These are phyloP conservation scores for Vaccinium macrocarpon DNA, from an alignment of 148 eudicot genomes.

Conservation along the genomic window DNA sequence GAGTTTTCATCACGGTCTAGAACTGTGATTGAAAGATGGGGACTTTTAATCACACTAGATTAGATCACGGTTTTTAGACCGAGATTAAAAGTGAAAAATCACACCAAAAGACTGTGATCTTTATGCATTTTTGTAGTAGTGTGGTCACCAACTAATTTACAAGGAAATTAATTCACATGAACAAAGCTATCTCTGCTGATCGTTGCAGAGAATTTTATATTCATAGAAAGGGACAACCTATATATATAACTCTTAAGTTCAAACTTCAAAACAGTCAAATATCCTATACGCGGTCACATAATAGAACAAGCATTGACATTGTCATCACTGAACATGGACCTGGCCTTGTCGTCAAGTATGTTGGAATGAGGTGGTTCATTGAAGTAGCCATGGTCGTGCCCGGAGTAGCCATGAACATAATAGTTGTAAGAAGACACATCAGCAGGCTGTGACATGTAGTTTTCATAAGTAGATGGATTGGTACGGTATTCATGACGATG, in stretches of 20 bases:
- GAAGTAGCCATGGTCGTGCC: slow-evolving; percentile 30
- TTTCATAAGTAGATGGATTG: background rate
- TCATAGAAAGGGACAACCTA: background rate
- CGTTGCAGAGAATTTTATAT: background rate
- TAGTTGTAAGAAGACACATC: slow-evolving; percentile 42
- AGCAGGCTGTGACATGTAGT: slow-evolving; percentile 25
- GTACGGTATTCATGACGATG: background rate
- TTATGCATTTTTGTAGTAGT: no score
- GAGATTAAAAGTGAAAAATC: no score
- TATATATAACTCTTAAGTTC: background rate
- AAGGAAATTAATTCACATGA: background rate
- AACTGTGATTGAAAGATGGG: no score
- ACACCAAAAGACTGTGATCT: no score
- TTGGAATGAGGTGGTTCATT: slow-evolving; percentile 18
- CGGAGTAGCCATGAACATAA: slow-evolving; percentile 33
- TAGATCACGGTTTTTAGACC: no score
- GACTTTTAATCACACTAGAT: no score
- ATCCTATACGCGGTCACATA: slow-evolving; percentile 35
- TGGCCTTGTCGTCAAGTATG: slow-evolving; percentile 20
- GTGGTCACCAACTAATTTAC: background rate
- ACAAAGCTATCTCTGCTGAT: background rate
- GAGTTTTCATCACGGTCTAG: no score
- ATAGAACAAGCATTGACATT: slow-evolving; percentile 48
- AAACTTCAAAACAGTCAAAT: background rate
- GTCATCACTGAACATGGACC: slow-evolving; percentile 50